Evolutionary conservation across 768 basidiomycete species (phyloP).

Genomic region (Suillus lakei): DNA sequence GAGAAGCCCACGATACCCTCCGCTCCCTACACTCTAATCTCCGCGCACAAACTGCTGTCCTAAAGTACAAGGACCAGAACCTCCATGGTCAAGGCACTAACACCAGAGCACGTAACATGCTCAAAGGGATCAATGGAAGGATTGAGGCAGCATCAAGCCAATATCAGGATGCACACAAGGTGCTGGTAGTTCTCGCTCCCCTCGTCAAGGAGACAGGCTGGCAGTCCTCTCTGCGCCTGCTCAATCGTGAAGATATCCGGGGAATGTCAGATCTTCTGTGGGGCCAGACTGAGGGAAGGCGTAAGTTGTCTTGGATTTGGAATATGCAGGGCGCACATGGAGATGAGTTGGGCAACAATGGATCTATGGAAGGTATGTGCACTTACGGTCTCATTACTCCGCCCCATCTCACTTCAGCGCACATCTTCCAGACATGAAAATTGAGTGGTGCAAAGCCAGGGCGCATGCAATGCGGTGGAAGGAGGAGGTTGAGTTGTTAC

Average conservation of each 20-base stretch:
- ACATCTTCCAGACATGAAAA: constrained; percentile 4
- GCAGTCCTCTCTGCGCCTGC: neutral
- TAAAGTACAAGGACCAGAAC: constrained; percentile 17
- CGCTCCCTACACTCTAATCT: constrained; percentile 13
- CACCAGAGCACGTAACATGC: constrained; percentile 11
- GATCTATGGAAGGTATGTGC: neutral
- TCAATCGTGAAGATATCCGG: constrained; percentile 6
- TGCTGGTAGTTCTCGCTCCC: neutral
- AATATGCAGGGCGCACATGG: neutral
- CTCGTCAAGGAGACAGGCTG: neutral
- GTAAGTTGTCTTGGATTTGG: constrained; percentile 13
- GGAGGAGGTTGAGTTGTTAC: constrained; percentile 15
- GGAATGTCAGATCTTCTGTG: neutral
- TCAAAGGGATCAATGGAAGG: neutral
- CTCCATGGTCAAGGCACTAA: constrained; percentile 15
- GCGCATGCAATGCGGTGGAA: constrained; percentile 14
- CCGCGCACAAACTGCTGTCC: constrained; percentile 8
- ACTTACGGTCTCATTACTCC: neutral
- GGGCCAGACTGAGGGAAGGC: constrained; percentile 6
- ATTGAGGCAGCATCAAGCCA: neutral
- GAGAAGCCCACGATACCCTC: constrained; percentile 20
- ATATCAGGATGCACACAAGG: neutral
- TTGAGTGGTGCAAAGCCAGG: constrained; percentile 13
- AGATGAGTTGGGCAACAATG: neutral
- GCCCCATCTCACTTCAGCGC: neutral